phyloP scores from a whole-genome alignment of 1,284 basidiomycete genomes.

The Uromyces viciae-fabae region DNA sequence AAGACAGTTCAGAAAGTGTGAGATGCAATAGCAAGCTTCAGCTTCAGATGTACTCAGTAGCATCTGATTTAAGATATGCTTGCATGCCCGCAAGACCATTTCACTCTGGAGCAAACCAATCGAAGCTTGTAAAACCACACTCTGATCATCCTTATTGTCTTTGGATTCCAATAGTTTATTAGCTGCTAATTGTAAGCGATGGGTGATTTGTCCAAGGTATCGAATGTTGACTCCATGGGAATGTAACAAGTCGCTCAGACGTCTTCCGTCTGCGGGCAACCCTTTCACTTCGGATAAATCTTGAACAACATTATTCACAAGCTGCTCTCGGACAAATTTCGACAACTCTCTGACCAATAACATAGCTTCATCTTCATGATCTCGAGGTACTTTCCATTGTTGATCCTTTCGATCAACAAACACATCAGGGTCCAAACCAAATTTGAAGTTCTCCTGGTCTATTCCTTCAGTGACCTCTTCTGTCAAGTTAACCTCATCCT shows the following conservation, averaged over 20 bases:
- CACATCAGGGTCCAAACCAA: slow-evolving; percentile 62
- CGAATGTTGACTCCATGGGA: slow-evolving; percentile 62
- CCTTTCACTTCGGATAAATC: slow-evolving; percentile 59
- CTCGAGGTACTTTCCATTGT: slow-evolving; percentile 48
- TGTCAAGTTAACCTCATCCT: slow-evolving; percentile 53
- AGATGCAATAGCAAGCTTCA: slow-evolving; percentile 56
- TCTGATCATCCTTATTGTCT: slow-evolving; percentile 32
- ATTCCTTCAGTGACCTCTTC: slow-evolving; percentile 47
- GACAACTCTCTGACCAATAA: slow-evolving; percentile 61
- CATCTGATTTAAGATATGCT: slow-evolving; percentile 59
- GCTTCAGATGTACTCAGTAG: slow-evolving; percentile 55
- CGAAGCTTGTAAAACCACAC: slow-evolving; percentile 22
- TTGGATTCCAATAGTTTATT: background rate
- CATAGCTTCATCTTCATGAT: slow-evolving; percentile 58
- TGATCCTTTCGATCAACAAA: slow-evolving; percentile 58
- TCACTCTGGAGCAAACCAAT: slow-evolving; percentile 56
- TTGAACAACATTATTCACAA: slow-evolving; percentile 58
- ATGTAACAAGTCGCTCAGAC: slow-evolving; percentile 60
- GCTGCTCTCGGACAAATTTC: slow-evolving; percentile 58
- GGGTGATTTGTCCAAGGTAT: slow-evolving; percentile 43
- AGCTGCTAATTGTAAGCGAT: slow-evolving; percentile 34
- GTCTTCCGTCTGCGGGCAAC: slow-evolving; percentile 59
- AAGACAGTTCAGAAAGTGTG: slow-evolving; percentile 64
- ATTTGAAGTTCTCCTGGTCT: slow-evolving; percentile 56
- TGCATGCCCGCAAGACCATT: slow-evolving; percentile 61